A percentile compares a stretch with the other conserved stretches of the same genome.
phyloP scores from a whole-genome alignment of 2,329 filamentous ascomycete species.

The Cylindrodendrum hubeiense region DNA sequence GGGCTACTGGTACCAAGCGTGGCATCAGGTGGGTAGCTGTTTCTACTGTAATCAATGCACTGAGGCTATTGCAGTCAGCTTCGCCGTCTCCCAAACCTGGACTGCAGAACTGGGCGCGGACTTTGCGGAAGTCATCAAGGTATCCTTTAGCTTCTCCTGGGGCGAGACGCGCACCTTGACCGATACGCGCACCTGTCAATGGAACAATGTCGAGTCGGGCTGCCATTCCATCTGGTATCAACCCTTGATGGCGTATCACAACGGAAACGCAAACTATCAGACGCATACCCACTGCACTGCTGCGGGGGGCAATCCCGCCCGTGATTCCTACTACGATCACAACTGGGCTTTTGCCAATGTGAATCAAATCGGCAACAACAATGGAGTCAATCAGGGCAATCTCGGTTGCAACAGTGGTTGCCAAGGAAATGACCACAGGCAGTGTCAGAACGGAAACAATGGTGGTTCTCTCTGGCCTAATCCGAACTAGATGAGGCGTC shows the following conservation, averaged over 20 bases:
- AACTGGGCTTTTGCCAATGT: constrained; percentile 13
- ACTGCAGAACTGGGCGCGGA: constrained; percentile 1
- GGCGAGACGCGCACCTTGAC: constrained; percentile 4
- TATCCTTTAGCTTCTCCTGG: constrained; percentile 2
- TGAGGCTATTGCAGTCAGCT: constrained; percentile 2
- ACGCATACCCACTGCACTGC: constrained; percentile 8
- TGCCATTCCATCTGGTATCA: constrained; percentile 13
- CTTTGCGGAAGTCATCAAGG: not conserved
- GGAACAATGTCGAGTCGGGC: constrained; percentile 3
- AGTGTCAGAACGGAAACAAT: constrained; percentile 9
- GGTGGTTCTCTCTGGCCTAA: constrained; percentile 11
- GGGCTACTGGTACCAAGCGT: constrained; percentile 9
- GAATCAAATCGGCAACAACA: constrained; percentile 7
- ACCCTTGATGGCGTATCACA: constrained; percentile 11
- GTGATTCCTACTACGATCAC: constrained; percentile 4
- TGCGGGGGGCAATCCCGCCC: constrained; percentile 4
- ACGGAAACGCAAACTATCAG: constrained; percentile 12
- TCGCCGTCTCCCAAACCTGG: constrained; percentile 6
- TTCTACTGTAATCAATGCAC: constrained; percentile 8
- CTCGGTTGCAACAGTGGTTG: constrained; percentile 9
- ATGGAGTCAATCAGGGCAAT: constrained; percentile 7
- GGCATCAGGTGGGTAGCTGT: constrained; percentile 6
- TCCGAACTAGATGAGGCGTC: not conserved
- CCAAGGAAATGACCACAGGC: constrained; percentile 8
- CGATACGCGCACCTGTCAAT: constrained; percentile 11